phyloP scores from a whole-genome alignment of 176 grass and related monocot genomes.

The Hyparrhenia diplandra region DNA sequence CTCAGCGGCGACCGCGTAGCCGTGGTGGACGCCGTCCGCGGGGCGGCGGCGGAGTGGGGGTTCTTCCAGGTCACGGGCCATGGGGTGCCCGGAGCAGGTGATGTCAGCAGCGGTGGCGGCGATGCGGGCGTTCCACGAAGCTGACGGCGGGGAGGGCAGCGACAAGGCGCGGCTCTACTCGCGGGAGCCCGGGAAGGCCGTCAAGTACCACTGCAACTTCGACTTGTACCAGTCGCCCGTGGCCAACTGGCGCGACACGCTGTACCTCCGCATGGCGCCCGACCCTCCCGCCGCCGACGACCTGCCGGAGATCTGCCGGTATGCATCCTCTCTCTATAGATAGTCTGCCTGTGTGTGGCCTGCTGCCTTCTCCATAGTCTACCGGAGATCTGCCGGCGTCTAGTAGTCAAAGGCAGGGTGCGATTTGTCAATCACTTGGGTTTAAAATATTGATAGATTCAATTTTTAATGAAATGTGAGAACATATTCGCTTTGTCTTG shows the following conservation, averaged over 20 bases:
- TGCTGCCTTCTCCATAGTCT: too few species aligned
- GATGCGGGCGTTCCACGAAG: slow-evolving; percentile 45
- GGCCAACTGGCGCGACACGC: slow-evolving; percentile 61
- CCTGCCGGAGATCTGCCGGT: slow-evolving; percentile 44
- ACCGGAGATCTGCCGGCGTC: too few species aligned
- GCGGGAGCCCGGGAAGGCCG: slow-evolving; percentile 34
- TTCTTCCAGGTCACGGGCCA: too few species aligned
- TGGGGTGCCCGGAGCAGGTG: too few species aligned
- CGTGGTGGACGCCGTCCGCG: too few species aligned
- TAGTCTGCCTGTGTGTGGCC: too few species aligned
- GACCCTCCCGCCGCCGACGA: slow-evolving; percentile 40
- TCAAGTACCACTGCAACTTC: slow-evolving; percentile 61
- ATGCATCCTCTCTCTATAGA: neutral
- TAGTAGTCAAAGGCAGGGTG: too few species aligned
- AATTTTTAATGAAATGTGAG: too few species aligned
- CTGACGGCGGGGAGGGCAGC: slow-evolving; percentile 10
- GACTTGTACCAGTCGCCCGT: slow-evolving; percentile 43
- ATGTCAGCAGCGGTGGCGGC: neutral
- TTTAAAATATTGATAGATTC: too few species aligned
- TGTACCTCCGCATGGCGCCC: slow-evolving; percentile 53
- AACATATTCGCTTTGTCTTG: too few species aligned
- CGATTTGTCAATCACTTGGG: too few species aligned
- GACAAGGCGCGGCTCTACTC: slow-evolving; percentile 56
- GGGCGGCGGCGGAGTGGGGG: too few species aligned
- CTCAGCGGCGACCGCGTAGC: neutral